Evolutionary conservation across 2,329 filamentous ascomycete genomes (phyloP).

Genomic region (Xylariomycetidae sp.): DNA sequence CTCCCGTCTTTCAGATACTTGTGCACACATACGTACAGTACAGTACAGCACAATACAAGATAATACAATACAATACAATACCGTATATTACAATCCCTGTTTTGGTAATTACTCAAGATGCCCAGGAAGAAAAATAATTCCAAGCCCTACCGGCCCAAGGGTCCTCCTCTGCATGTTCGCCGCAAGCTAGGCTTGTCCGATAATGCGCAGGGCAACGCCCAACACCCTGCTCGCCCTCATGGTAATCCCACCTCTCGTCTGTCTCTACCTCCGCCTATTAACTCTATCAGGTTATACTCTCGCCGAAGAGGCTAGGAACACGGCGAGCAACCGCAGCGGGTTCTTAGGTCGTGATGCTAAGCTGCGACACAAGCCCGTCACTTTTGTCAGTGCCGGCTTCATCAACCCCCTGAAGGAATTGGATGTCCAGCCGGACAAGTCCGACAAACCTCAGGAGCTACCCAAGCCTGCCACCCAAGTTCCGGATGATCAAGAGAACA

Average conservation of each 20-base stretch:
- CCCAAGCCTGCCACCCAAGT: background rate
- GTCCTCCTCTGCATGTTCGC: constrained; percentile 9
- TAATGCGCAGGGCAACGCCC: constrained; percentile 10
- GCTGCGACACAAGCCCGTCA: constrained; percentile 45
- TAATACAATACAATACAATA: too few species aligned
- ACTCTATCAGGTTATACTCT: constrained; percentile 33
- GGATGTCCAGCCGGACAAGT: constrained; percentile 17
- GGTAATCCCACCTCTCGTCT: constrained; percentile 15
- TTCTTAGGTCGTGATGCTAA: constrained; percentile 34
- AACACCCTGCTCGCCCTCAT: constrained; percentile 13
- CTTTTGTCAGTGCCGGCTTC: constrained; percentile 49
- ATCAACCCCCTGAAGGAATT: constrained; percentile 44
- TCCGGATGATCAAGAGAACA: background rate
- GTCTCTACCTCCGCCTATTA: constrained; percentile 10
- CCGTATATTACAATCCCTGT: too few species aligned
- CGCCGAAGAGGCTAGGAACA: constrained; percentile 47
- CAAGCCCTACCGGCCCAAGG: constrained; percentile 10
- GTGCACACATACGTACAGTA: too few species aligned
- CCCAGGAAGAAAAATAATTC: constrained; percentile 16
- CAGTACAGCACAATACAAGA: too few species aligned
- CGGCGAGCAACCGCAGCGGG: constrained; percentile 39
- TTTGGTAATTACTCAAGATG: too few species aligned
- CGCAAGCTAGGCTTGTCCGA: constrained; percentile 5
- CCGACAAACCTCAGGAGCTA: constrained; percentile 5
- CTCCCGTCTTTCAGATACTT: too few species aligned